Base-by-base conservation (phyloP, 148 eudicot genomes). In the Vaccinium corymbosum region DNA sequence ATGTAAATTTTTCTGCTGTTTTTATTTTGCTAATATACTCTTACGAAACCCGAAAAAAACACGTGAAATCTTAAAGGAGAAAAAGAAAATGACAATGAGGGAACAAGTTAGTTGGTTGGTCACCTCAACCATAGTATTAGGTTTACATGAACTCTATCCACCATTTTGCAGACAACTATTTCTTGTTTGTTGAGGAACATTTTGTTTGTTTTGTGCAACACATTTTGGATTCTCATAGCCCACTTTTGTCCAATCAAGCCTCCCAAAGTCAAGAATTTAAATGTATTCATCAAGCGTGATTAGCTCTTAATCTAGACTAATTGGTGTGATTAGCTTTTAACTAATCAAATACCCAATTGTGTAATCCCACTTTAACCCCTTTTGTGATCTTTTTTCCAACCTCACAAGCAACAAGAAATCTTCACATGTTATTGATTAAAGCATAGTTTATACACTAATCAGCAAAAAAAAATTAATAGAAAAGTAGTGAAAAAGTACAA, bases 341-440 rank as follows among this genome's bases (percentile, higher is more conserved):
- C 71, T 80, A 73, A 73, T 76, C 84, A 61, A 32, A 64, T 62
- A 59, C 0, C 12, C 1, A 56, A 79, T 61, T 80, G 52, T 70
- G 11, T 79, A n/a, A 29, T 50, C 79, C 57, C 57, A 76, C 57
- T 6, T 38, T 32, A 32, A 48, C 51, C 50, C 46, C 53, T 61
- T 42, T n/a, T 6, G 42, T 38, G 48, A 57, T 52, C 78, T 76
- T 81, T 57, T 29, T 50, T 83, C 86, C 82, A 61, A 81, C 90
- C 88, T 81, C 51, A 35, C 81, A 84, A 77, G 86, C 49, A 81
- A 84, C 88, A 86, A 76, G 17, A 56, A 59, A 83, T 85, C 82
- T 62, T 87, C 38, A 27, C 27, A 35, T 83, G 48, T 51, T 59
- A 27, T 85, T 81, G 66, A 82, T 85, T 42, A 61, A 61, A 61